Conservation (phyloP, 2,329 filamentous ascomycete genomes). For the Karstenula rhodostoma region DNA sequence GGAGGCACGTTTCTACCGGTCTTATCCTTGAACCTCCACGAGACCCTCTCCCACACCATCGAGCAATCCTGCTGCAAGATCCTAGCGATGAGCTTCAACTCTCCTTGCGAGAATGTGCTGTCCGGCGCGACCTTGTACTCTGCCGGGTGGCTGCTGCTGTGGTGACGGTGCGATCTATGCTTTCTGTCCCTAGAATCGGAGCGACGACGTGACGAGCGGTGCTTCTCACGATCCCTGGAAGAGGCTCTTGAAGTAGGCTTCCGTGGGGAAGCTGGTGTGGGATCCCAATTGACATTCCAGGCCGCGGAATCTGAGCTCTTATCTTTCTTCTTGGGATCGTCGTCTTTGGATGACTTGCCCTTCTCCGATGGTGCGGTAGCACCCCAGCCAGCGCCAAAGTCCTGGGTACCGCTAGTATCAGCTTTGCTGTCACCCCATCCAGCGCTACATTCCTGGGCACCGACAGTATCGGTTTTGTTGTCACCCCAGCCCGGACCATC, state of each 20-base stretch:
- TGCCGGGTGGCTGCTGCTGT: constrained; percentile 11
- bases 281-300: background rate
- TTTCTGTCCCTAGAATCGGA: background rate
- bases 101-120: constrained; percentile 35
- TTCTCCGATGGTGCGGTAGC: background rate
- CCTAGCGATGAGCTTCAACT: constrained; percentile 53
- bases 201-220: background rate
- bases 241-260: background rate
- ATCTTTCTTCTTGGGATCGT: background rate
- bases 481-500: background rate
- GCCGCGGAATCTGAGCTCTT: background rate
- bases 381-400: background rate
- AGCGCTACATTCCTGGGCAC: background rate
- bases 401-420: background rate
- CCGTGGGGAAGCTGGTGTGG: background rate
- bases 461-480: background rate
- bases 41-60: constrained; percentile 57
- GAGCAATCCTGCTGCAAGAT: constrained; percentile 55
- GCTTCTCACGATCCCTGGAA: constrained; percentile 1
- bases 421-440: background rate
- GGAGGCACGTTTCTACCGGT: constrained; percentile 57
- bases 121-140: constrained; percentile 38
- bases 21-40: constrained; percentile 58
- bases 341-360: background rate
- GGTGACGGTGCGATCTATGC: constrained; percentile 4